Conservation (phyloP, 768 basidiomycete species). For the Pholiota molesta region DNA sequence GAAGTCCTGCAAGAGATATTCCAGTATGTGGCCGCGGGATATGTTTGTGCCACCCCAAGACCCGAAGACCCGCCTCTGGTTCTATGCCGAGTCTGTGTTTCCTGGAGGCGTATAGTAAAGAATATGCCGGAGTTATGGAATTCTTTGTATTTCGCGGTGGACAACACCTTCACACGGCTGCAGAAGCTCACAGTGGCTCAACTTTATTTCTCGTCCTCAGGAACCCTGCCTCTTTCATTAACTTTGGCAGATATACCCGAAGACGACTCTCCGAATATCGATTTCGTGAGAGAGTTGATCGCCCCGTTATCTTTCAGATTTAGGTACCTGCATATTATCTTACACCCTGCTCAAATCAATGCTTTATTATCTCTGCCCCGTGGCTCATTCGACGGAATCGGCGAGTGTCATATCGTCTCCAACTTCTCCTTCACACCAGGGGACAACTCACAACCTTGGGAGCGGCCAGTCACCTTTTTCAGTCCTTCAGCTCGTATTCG, state of each 20-base stretch:
- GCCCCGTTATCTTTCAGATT: conserved; percentile 13
- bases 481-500: conserved; percentile 13
- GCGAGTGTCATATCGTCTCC: conserved; percentile 11
- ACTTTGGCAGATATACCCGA: conserved; percentile 13
- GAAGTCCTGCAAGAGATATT: conserved; percentile 23
- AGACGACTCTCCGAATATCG: background rate
- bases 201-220: conserved; percentile 16
- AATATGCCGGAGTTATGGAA: conserved; percentile 25
- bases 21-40: conserved; percentile 13
- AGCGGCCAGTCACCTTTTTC: conserved; percentile 19
- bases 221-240: conserved; percentile 12
- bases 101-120: conserved; percentile 21
- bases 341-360: conserved; percentile 15
- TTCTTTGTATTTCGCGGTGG: conserved; percentile 13
- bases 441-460: conserved; percentile 8
- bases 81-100: conserved; percentile 22
- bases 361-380: conserved; percentile 13
- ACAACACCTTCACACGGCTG: conserved; percentile 7
- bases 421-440: background rate
- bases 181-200: conserved; percentile 13
- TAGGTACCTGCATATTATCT: conserved; percentile 12
- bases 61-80: conserved; percentile 20
- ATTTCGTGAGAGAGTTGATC: conserved; percentile 16
- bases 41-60: conserved; percentile 12
- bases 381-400: conserved; percentile 13